Evolutionary conservation across 2,329 filamentous ascomycete species (phyloP).

Genomic region (Pseudocercospora fijiensis): DNA sequence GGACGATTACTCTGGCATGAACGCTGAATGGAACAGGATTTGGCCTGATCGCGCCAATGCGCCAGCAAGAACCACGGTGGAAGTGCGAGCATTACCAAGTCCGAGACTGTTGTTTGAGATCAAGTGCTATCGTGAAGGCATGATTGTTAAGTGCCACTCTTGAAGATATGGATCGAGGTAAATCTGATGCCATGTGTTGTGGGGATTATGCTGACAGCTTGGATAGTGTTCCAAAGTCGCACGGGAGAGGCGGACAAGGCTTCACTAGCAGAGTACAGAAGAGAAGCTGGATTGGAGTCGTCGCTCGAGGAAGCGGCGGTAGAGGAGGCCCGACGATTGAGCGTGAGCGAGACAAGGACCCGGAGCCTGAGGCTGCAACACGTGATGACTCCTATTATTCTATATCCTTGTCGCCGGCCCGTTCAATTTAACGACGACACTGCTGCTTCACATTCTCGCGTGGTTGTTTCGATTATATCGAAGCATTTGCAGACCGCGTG

Average conservation of each 20-base stretch:
- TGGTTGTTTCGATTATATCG: slow-evolving; percentile 15
- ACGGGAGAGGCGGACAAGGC: slow-evolving; percentile 12
- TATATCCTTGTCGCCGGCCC: too few relatives aligned
- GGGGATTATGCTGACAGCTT: background rate
- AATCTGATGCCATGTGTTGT: background rate
- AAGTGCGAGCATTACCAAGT: slow-evolving; percentile 19
- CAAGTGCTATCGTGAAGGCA: slow-evolving; percentile 14
- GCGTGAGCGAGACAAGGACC: slow-evolving; percentile 4
- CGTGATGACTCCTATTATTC: too few relatives aligned
- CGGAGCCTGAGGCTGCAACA: background rate
- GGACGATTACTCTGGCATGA: slow-evolving; percentile 47
- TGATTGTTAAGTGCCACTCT: slow-evolving; percentile 36
- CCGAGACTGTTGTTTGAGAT: slow-evolving; percentile 17
- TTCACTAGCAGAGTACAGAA: slow-evolving; percentile 8
- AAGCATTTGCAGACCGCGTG: slow-evolving; percentile 3
- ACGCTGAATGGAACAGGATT: slow-evolving; percentile 50
- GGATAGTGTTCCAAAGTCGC: slow-evolving; percentile 24
- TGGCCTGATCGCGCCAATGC: slow-evolving; percentile 41
- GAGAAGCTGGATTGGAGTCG: slow-evolving; percentile 9
- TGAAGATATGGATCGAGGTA: slow-evolving; percentile 31
- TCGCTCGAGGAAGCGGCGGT: slow-evolving; percentile 11
- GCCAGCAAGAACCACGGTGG: slow-evolving; percentile 37
- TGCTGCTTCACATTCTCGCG: slow-evolving; percentile 9
- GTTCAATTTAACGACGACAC: too few relatives aligned
- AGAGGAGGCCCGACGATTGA: slow-evolving; percentile 10